phyloP scores from a whole-genome alignment of 805 yeast genomes.

The Cyberlindnera bimundalis region DNA sequence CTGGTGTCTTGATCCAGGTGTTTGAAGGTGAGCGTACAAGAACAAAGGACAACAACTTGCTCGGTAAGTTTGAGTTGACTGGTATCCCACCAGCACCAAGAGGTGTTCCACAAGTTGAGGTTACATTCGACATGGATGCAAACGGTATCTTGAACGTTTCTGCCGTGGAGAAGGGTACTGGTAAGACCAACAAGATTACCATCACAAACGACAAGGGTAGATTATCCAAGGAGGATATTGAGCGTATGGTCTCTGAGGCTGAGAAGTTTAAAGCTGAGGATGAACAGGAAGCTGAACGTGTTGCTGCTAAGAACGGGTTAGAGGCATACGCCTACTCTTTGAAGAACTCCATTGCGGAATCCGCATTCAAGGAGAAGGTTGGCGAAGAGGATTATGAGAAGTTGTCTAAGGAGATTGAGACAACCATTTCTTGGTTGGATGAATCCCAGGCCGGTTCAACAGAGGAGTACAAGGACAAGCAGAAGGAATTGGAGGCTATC shows the following conservation, averaged over 20 bases:
- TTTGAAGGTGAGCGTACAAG: slow-evolving; percentile 92
- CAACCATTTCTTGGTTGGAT: slow-evolving; percentile 89
- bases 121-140: slow-evolving; percentile 50
- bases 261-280: slow-evolving; percentile 97
- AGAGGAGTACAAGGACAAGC: slow-evolving; percentile 90
- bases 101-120: slow-evolving; percentile 78
- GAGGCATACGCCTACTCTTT: slow-evolving; percentile 95
- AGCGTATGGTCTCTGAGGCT: slow-evolving; percentile 96
- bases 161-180: slow-evolving; percentile 98
- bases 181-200: slow-evolving; percentile 94
- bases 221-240: slow-evolving; percentile 95
- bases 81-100: slow-evolving; percentile 77
- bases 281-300: slow-evolving; percentile 90
- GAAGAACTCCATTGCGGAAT: slow-evolving; percentile 76
- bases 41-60: slow-evolving; percentile 85
- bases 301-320: slow-evolving; percentile 91
- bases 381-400: slow-evolving; percentile 69
- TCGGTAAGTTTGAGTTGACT: slow-evolving; percentile 70
- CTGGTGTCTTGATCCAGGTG: slow-evolving; percentile 98
- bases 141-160: slow-evolving; percentile 91
- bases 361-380: slow-evolving; percentile 72
- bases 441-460: slow-evolving; percentile 85
- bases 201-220: slow-evolving; percentile 99
- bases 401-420: slow-evolving; percentile 79
- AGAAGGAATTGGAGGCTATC: slow-evolving; percentile 93